A percentile compares a stretch with the other conserved stretches of the same genome.
These are phyloP conservation scores for Bothriochloa decipiens DNA, from an alignment of 176 grass and related monocot species.

Conservation along the genomic window DNA sequence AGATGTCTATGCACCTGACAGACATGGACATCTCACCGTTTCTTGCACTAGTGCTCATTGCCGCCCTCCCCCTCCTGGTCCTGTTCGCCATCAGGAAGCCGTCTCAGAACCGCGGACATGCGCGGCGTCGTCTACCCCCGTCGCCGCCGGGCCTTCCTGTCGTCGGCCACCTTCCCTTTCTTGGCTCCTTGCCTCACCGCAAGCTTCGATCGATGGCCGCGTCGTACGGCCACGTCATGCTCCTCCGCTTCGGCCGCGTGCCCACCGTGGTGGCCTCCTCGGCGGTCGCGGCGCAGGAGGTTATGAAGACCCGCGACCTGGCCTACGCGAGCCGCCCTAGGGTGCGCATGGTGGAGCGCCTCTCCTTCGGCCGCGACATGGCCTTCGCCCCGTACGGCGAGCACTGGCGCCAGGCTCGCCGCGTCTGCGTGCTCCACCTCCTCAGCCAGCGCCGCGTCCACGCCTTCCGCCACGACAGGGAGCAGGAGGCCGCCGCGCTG, in stretches of 20 bases:
- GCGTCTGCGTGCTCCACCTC: constrained; percentile 53
- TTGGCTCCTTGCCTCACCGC: constrained; percentile 49
- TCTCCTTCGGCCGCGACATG: constrained; percentile 44
- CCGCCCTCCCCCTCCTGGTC: no score
- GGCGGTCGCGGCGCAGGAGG: constrained; percentile 44
- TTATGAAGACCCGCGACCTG: constrained; percentile 52
- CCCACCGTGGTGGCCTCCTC: constrained; percentile 48
- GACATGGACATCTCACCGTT: no score
- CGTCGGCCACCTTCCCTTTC: constrained; percentile 51
- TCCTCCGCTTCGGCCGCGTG: constrained; percentile 44
- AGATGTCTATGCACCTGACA: no score
- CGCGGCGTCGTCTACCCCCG: no score
- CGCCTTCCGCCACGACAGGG: constrained; percentile 26
- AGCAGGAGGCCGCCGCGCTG: constrained; percentile 35
- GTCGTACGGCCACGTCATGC: constrained; percentile 53
- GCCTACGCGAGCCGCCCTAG: constrained; percentile 26
- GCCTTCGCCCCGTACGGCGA: constrained; percentile 57
- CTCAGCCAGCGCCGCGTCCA: constrained; percentile 31
- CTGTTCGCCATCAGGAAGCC: no score
- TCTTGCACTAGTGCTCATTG: no score
- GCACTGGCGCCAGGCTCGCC: constrained; percentile 56
- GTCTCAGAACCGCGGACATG: no score
- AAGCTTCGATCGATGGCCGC: neutral
- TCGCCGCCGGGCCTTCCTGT: constrained; percentile 38
- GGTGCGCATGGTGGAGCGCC: constrained; percentile 9